A percentile compares a stretch with the other conserved stretches of the same genome.
These are phyloP conservation scores for Ceratopteris richardii DNA, from an alignment of 75 land plant species.

Conservation along the genomic window DNA sequence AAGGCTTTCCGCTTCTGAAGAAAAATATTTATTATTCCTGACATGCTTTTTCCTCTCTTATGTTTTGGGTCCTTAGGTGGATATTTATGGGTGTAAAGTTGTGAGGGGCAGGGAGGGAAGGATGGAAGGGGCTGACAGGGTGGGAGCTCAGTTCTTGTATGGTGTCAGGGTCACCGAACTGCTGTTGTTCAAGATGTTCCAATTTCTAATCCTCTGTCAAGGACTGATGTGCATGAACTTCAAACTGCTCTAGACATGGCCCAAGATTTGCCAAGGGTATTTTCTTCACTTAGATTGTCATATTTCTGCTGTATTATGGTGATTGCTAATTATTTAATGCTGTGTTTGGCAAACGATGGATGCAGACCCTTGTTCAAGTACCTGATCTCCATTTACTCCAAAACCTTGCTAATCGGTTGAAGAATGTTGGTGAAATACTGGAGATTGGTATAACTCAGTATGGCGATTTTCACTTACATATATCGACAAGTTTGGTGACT, in stretches of 20 bases:
- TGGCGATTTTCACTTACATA: slow-evolving; percentile 83
- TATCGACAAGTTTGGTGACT: slow-evolving; percentile 67
- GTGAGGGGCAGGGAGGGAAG: too few species aligned
- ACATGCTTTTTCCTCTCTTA: too few species aligned
- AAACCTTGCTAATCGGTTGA: slow-evolving; percentile 68
- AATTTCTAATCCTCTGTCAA: slow-evolving; percentile 74
- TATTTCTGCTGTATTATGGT: too few species aligned
- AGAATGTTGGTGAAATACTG: slow-evolving; percentile 78
- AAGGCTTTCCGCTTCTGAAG: too few species aligned
- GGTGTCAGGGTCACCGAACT: slow-evolving; percentile 49
- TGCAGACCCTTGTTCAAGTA: slow-evolving; percentile 72
- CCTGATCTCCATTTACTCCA: slow-evolving; percentile 70
- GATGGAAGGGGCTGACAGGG: too few species aligned
- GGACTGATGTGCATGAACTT: slow-evolving; percentile 64
- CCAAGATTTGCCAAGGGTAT: slow-evolving; percentile 67
- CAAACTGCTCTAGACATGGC: slow-evolving; percentile 71
- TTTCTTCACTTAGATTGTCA: background rate
- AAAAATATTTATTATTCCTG: too few species aligned
- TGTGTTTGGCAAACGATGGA: background rate
- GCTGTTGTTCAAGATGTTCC: slow-evolving; percentile 94
- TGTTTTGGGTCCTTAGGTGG: too few species aligned
- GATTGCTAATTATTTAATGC: too few species aligned
- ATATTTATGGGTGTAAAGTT: too few species aligned
- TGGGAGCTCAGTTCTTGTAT: too few species aligned
- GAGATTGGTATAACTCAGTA: slow-evolving; percentile 63